These are phyloP conservation scores for Salvia sclarea DNA, from an alignment of 305 asterid species.

Conservation along the genomic window DNA sequence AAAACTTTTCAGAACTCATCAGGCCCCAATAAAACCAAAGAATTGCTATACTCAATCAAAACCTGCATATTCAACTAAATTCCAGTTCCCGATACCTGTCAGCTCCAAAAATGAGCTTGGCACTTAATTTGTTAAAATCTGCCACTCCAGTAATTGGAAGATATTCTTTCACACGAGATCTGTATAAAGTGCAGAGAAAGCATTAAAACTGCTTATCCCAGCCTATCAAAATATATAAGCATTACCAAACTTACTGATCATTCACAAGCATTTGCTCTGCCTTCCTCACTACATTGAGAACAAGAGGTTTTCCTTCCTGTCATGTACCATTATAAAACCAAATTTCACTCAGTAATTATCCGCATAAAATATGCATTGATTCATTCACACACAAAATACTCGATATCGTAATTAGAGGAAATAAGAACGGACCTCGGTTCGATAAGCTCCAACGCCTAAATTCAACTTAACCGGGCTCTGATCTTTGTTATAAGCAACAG, in stretches of 20 bases:
- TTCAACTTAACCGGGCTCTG: conserved; percentile 67
- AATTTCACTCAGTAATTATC: not conserved
- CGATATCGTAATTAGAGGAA: not conserved
- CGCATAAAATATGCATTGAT: not conserved
- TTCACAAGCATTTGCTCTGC: conserved; percentile 75
- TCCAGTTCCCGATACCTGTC: conserved; percentile 47
- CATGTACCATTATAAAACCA: conserved; percentile 19
- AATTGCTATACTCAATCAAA: not conserved
- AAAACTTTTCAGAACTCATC: not conserved
- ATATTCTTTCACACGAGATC: conserved; percentile 78
- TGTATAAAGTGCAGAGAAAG: conserved; percentile 29
- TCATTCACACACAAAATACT: not conserved
- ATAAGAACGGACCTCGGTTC: conserved; percentile 63
- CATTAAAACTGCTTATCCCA: conserved; percentile 3
- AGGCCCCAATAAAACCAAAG: conserved; percentile 1
- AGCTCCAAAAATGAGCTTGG: conserved; percentile 77
- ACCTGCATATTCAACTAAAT: conserved; percentile 12
- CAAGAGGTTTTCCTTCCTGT: conserved; percentile 86
- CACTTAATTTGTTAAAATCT: conserved; percentile 77
- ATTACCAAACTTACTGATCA: conserved; percentile 49
- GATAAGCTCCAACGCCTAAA: conserved; percentile 80
- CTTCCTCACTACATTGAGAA: conserved; percentile 69
- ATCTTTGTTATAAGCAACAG: conserved; percentile 79
- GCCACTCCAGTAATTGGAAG: conserved; percentile 73
- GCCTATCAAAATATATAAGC: not conserved